Conservation (phyloP, 1,284 basidiomycete genomes). For the Sanghuangporus sanghuang region DNA sequence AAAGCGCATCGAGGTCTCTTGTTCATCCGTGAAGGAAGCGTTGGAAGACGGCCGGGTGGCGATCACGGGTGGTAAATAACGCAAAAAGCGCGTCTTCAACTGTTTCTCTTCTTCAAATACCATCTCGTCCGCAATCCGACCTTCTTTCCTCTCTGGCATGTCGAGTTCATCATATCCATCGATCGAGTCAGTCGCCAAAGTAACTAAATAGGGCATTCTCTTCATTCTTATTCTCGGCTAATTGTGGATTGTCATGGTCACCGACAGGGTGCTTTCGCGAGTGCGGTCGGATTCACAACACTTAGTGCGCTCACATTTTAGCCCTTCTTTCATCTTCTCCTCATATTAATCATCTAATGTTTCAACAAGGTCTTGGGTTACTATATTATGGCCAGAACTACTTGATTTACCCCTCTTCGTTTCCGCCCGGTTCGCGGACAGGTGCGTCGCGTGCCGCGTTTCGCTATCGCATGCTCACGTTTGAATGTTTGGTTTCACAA, state of each 20-base stretch:
- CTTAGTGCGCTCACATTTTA: conserved; percentile 40
- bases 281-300: conserved; percentile 60
- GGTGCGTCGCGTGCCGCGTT: conserved; percentile 36
- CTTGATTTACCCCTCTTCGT: conserved; percentile 87
- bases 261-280: conserved; percentile 59
- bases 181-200: conserved; percentile 61
- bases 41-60: too few relatives aligned
- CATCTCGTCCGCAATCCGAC: not conserved
- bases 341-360: not conserved
- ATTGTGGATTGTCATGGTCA: conserved; percentile 7
- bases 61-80: too few relatives aligned
- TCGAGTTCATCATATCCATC: conserved; percentile 43
- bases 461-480: not conserved
- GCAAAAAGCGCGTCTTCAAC: not conserved
- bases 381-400: conserved; percentile 84
- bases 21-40: too few relatives aligned
- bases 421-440: conserved; percentile 77
- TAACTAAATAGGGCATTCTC: conserved; percentile 24
- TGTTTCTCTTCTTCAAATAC: not conserved
- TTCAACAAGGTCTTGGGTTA: conserved; percentile 55
- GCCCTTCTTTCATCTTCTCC: not conserved
- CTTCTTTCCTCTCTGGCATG: conserved; percentile 7
- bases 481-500: conserved; percentile 23
- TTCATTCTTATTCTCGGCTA: not conserved
- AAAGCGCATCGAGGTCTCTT: too few relatives aligned